A percentile compares a stretch with the other conserved stretches of the same genome.
Evolutionary conservation across 257 asterid species (phyloP).

Genomic region (Salvia rosmarinus): DNA sequence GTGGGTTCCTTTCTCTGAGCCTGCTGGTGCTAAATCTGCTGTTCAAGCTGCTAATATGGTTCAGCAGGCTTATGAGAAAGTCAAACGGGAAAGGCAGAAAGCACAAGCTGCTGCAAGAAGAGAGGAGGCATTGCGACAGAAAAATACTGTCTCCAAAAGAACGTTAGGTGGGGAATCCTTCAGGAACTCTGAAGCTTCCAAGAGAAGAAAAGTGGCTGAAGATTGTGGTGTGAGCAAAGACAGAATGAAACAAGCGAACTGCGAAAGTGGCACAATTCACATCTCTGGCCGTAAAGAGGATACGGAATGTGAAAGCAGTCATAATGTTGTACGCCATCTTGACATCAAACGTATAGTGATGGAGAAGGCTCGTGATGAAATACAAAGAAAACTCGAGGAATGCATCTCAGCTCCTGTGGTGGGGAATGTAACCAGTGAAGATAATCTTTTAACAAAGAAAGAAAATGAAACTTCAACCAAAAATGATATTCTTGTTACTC

Average conservation of each 20-base stretch:
- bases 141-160: constrained; percentile 53
- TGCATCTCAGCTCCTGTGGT: constrained; percentile 35
- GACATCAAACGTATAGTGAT: constrained; percentile 52
- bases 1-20: constrained; percentile 73
- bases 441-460: constrained; percentile 24
- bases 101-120: constrained; percentile 65
- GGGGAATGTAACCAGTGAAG: constrained; percentile 34
- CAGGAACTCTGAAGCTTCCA: constrained; percentile 44
- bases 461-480: constrained; percentile 34
- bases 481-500: constrained; percentile 11
- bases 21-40: constrained; percentile 54
- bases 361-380: constrained; percentile 60
- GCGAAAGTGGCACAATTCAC: constrained; percentile 30
- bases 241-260: constrained; percentile 36
- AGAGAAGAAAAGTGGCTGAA: constrained; percentile 62
- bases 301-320: constrained; percentile 34
- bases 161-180: constrained; percentile 39
- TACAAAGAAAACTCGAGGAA: constrained; percentile 42
- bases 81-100: constrained; percentile 70
- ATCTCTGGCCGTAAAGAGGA: constrained; percentile 32
- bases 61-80: constrained; percentile 75
- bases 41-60: constrained; percentile 76
- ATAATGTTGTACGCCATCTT: constrained; percentile 24
- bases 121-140: constrained; percentile 54
- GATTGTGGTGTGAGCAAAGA: constrained; percentile 39